Percentiles rank a stretch among this genome's conserved stretches.
Evolutionary conservation across 2,329 filamentous ascomycete genomes (phyloP).

Genomic region (Penicillium hesseltinei): DNA sequence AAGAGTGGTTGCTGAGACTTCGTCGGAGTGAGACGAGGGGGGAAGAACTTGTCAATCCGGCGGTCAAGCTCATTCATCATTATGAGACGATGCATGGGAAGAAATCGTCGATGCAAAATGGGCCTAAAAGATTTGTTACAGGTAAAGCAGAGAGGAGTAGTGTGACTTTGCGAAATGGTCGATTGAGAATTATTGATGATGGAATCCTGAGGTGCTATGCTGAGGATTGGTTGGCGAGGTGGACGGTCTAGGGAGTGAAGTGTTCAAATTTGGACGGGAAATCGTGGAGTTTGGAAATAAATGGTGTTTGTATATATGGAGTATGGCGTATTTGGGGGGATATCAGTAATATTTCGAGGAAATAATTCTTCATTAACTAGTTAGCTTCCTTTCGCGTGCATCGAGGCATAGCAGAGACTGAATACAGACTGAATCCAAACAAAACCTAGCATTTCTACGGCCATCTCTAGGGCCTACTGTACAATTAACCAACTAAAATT

Average conservation of each 20-base stretch:
- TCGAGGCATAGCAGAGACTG: neutral
- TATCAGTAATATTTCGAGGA: neutral
- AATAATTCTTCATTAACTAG: constrained; percentile 1
- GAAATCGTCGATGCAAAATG: neutral
- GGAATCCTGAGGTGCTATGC: constrained; percentile 32
- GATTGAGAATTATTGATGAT: constrained; percentile 31
- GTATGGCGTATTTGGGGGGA: too few species aligned
- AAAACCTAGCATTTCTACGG: neutral
- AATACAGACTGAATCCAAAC: neutral
- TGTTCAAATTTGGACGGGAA: neutral
- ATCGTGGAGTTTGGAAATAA: neutral
- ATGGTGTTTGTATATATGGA: neutral
- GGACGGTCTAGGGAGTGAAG: constrained; percentile 12
- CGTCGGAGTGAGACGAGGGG: constrained; percentile 28
- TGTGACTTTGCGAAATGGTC: constrained; percentile 27
- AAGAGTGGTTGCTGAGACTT: constrained; percentile 36
- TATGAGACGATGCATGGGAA: constrained; percentile 30
- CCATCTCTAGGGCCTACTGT: neutral
- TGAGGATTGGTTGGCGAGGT: constrained; percentile 30
- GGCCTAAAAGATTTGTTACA: constrained; percentile 23
- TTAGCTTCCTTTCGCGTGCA: neutral
- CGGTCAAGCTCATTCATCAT: constrained; percentile 33
- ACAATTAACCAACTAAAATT: neutral
- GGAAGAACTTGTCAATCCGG: constrained; percentile 32
- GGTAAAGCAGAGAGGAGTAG: constrained; percentile 32